Evolutionary conservation across 306 rosid species (phyloP), one percentile per base, ranked within the genome.

Genomic region (Pyrus pyrifolia): DNA sequence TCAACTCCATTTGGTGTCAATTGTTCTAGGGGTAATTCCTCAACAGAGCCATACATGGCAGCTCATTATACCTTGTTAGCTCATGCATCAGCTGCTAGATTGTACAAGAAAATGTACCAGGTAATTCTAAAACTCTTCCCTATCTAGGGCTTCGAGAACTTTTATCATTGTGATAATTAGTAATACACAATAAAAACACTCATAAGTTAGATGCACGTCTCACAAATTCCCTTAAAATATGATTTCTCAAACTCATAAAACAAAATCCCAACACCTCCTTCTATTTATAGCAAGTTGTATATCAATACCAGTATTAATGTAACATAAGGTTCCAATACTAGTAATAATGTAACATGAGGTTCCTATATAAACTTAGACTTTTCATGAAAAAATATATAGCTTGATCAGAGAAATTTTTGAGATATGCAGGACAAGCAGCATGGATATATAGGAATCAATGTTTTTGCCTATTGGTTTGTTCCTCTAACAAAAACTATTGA

Each of bases 21-120:
- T 14, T 81, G 88, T 72, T 57, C 81, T 0, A 80, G 18, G 58
- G 97, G 97, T 2, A 88, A 91, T 83, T 93, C 98, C 11, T 53
- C 91, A 44, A 59, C 19, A 33, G 97, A 91, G 40, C 91, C 97
- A 30, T 93, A 93, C 78, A 27, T 88, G 53, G 93, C 55, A 8
- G 73, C 76, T 30, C 98, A 93, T 83, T 74, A 89, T 85, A 80
- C 86, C 68, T 83, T 91, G 84, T 70, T 91, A 78, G 85, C 97
- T 0, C 98, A 93, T 72, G 88, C 98, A 66, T 86, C 91, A 0
- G 86, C 88, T 73, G 81, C 76, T 2, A 77, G 81, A 84, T 84
- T 93, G 68, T 91, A 93, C 18, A 25, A 69, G 46, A 76, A 65
- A 67, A 89, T 73, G 49, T 89, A 89, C 53, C 55, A 40, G 91